Base-by-base conservation (phyloP, 495 filamentous ascomycete genomes). In the Thermothielavioides terrestris region DNA sequence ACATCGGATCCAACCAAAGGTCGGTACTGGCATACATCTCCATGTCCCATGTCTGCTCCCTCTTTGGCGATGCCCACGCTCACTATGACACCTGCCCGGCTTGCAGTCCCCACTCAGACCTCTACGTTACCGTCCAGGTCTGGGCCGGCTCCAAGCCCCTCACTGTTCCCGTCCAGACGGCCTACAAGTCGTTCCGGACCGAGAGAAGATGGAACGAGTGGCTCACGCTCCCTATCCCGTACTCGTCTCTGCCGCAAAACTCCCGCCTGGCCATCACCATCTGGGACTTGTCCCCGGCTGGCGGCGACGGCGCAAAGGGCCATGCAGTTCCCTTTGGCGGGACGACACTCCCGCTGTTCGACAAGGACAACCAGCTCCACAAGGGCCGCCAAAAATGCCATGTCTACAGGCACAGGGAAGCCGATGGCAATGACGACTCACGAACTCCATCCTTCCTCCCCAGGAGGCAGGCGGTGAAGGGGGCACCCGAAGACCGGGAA, bases 91-190 rank as follows among this genome's bases (percentile, higher is more conserved):
- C n/a, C n/a, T n/a, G 26, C 14, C 14, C 23, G 4, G 25, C 28
- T 51, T 20, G 20, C 40, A 83, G 78, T 56, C 68, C 77, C 10
- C 64, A 81, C 60, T 95, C 88, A 17, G 92, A 98, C 63, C 82
- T 97, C 31, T 96, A 89, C 57, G 83, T 94, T 17, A 95, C 89
- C 3, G 85, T 82, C 14, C 94, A 96, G 67, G 71, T 95, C 59
- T 99, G 90, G 83, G 89, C 94, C 10, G 89, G 94, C 56, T 95
- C 88, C 15, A 97, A 99, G 61, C 89, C 92, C 12, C 66, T 97
- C 51, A 91, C 90, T 1, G 86, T 96, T 1, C 86, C 89, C 0
- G 73, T 94, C 10, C 90, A 96, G 64, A 99, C 94, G 9, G 75
- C 87, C 12, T 97, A 95, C 71, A 94, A 86, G 63, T 65, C 85